Conservation (phyloP, 2,329 filamentous ascomycete genomes). For the Didymella pomorum region DNA sequence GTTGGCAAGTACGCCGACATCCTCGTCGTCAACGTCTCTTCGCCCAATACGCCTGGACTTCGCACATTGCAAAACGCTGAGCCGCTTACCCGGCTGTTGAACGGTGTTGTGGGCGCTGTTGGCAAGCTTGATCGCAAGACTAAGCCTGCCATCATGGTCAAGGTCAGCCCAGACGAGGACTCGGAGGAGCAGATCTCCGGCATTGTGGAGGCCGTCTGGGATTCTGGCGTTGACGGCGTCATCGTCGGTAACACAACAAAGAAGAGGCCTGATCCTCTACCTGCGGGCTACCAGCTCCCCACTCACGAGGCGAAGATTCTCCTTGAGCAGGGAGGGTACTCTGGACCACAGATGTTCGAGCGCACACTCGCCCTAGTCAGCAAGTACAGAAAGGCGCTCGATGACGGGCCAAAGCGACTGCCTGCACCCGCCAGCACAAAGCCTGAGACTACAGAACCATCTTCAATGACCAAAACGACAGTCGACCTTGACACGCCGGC, state of each 20-base stretch:
- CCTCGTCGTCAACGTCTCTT: constrained; percentile 97
- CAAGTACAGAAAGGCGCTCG: constrained; percentile 70
- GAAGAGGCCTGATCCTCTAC: constrained; percentile 74
- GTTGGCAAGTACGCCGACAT: constrained; percentile 91
- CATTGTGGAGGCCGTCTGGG: constrained; percentile 70
- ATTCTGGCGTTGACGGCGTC: constrained; percentile 87
- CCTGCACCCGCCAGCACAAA: constrained; percentile 15
- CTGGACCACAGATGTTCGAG: constrained; percentile 87
- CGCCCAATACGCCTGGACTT: constrained; percentile 92
- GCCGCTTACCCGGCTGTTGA: constrained; percentile 81
- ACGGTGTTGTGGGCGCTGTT: constrained; percentile 83
- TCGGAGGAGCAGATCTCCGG: constrained; percentile 82
- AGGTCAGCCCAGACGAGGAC: constrained; percentile 96
- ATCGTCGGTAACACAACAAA: constrained; percentile 99
- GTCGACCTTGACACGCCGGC: constrained; percentile 30
- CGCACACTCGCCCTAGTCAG: constrained; percentile 80
- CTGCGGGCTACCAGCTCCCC: constrained; percentile 70
- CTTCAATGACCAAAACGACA: constrained; percentile 29
- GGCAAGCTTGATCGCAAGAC: constrained; percentile 71
- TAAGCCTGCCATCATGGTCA: constrained; percentile 91
- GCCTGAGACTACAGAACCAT: constrained; percentile 1
- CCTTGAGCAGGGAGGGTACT: constrained; percentile 84
- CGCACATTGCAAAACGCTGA: constrained; percentile 85
- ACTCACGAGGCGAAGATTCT: constrained; percentile 72
- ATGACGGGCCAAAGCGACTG: constrained; percentile 52